A percentile compares a stretch with the other conserved stretches of the same genome.
Conservation (phyloP, 805 yeast species). For the Kuraishia ogatae region DNA sequence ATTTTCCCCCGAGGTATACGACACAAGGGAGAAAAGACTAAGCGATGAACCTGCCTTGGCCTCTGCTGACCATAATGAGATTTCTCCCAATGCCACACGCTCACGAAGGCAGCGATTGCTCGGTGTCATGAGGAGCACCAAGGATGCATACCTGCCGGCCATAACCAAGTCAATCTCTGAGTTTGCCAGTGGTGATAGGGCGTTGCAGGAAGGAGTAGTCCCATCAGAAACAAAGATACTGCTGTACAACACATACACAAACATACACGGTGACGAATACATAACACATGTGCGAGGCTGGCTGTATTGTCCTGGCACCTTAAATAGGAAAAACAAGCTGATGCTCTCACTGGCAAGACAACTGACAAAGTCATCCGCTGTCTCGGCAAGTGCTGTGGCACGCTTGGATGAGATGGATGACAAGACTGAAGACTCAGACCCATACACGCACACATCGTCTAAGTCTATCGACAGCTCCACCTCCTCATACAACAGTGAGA, state of each 20-base stretch:
- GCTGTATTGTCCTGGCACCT: conserved; percentile 58
- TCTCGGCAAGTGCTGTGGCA: conserved; percentile 18
- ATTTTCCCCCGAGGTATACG: background rate
- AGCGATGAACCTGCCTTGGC: background rate
- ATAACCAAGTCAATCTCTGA: conserved; percentile 29
- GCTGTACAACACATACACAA: conserved; percentile 49
- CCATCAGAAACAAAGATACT: conserved; percentile 56
- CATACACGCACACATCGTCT: background rate
- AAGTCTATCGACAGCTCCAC: background rate
- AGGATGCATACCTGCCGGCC: conserved; percentile 37
- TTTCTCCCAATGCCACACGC: background rate
- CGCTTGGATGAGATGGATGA: conserved; percentile 30
- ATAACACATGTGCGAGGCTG: conserved; percentile 66
- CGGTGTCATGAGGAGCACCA: conserved; percentile 40
- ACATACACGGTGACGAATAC: conserved; percentile 27
- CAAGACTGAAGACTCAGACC: conserved; percentile 19
- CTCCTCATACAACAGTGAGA: conserved; percentile 7
- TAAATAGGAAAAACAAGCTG: conserved; percentile 62
- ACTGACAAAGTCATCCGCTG: conserved; percentile 34
- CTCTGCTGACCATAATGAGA: background rate
- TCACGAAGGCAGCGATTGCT: conserved; percentile 29
- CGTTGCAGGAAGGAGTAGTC: conserved; percentile 19
- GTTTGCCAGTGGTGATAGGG: conserved; percentile 6
- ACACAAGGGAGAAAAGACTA: background rate
- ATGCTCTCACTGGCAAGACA: conserved; percentile 64